Conservation (phyloP, 257 asterid species). For the Handroanthus guayacan region DNA sequence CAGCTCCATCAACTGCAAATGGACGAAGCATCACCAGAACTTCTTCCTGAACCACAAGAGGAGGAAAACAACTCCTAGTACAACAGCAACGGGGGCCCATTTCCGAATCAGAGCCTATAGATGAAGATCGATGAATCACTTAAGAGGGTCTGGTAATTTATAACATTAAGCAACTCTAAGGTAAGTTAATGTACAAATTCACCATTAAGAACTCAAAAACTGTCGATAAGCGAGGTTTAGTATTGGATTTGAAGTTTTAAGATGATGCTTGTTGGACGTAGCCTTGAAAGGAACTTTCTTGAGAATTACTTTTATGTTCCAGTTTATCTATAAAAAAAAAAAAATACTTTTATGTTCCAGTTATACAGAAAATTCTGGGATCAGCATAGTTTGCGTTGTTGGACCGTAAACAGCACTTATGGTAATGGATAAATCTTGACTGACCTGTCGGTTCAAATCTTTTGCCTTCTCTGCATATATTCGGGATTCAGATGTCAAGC, state of each 20-base stretch:
- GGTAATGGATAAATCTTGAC: slow-evolving; percentile 26
- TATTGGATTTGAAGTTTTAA: not conserved
- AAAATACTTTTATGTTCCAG: not conserved
- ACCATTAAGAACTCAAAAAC: not conserved
- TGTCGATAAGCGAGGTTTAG: not conserved
- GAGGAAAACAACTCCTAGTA: slow-evolving; percentile 83
- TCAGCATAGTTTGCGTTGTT: not conserved
- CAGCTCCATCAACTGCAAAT: slow-evolving; percentile 38
- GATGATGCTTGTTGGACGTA: not conserved
- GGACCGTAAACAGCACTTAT: not conserved
- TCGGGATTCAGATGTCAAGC: slow-evolving; percentile 92
- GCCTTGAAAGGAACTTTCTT: not conserved
- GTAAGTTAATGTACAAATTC: not conserved
- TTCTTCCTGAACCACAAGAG: slow-evolving; percentile 82
- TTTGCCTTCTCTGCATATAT: slow-evolving; percentile 87
- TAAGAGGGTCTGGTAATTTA: not conserved
- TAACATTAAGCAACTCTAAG: not conserved
- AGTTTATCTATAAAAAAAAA: not conserved
- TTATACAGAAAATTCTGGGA: not conserved
- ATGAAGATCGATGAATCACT: slow-evolving; percentile 25
- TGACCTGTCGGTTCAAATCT: slow-evolving; percentile 95
- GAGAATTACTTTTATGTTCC: not conserved
- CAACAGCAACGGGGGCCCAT: slow-evolving; percentile 95
- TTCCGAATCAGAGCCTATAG: slow-evolving; percentile 88
- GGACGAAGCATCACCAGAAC: slow-evolving; percentile 72